Conservation (phyloP, 2,329 filamentous ascomycete genomes). For the Aspergillus calidoustus region DNA sequence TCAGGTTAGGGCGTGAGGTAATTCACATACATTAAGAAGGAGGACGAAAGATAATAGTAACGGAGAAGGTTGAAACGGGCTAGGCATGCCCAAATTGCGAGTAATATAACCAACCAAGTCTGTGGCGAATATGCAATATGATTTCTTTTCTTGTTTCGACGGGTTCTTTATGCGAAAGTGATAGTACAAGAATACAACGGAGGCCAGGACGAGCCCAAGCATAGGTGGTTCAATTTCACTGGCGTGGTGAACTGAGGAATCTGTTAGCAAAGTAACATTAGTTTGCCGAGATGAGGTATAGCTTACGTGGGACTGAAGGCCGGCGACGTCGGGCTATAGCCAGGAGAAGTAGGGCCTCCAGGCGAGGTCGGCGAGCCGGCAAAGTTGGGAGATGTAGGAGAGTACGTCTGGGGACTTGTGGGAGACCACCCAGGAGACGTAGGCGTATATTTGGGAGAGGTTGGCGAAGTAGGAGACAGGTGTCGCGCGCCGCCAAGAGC, state of each 20-base stretch:
- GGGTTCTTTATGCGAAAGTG: slow-evolving; percentile 33
- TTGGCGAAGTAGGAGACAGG: slow-evolving; percentile 52
- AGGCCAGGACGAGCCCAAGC: slow-evolving; percentile 27
- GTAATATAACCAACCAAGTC: slow-evolving; percentile 46
- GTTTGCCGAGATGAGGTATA: background rate
- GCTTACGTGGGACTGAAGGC: slow-evolving; percentile 50
- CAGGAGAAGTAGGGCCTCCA: slow-evolving; percentile 46
- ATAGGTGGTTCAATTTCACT: slow-evolving; percentile 38
- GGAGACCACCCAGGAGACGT: slow-evolving; percentile 58
- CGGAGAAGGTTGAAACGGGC: slow-evolving; percentile 26
- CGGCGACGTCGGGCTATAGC: slow-evolving; percentile 51
- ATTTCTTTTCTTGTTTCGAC: slow-evolving; percentile 37
- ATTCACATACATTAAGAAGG: slow-evolving; percentile 38
- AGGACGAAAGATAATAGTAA: slow-evolving; percentile 11
- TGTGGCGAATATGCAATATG: slow-evolving; percentile 41
- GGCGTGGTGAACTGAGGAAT: slow-evolving; percentile 44
- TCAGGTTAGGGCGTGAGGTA: slow-evolving; percentile 28
- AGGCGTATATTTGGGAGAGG: slow-evolving; percentile 60
- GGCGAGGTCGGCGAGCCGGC: slow-evolving; percentile 51
- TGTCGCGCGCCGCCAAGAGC: slow-evolving; percentile 49
- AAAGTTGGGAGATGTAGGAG: slow-evolving; percentile 56
- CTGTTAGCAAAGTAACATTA: slow-evolving; percentile 15
- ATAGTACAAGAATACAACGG: slow-evolving; percentile 45
- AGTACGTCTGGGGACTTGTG: slow-evolving; percentile 54
- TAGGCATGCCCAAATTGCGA: slow-evolving; percentile 36